A percentile compares a stretch with the other conserved stretches of the same genome.
phyloP scores from a whole-genome alignment of 768 basidiomycete genomes.

The Leccinum rimulosum region DNA sequence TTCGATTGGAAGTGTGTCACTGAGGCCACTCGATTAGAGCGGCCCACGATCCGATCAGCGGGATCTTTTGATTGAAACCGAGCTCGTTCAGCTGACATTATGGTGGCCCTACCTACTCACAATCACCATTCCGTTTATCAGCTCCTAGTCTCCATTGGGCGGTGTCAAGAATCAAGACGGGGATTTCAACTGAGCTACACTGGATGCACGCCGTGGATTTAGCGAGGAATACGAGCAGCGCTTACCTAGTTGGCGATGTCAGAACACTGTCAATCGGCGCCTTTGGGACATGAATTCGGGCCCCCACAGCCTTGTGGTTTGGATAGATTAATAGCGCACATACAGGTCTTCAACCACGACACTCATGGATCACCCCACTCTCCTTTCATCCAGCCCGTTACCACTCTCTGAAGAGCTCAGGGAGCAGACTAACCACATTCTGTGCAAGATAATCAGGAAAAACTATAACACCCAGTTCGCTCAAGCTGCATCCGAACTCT shows the following conservation, averaged over 20 bases:
- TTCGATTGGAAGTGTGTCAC: not conserved
- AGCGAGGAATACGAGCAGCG: not conserved
- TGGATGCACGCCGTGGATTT: not conserved
- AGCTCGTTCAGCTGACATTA: not conserved
- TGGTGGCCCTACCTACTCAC: not conserved
- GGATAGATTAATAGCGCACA: not conserved
- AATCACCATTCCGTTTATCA: not conserved
- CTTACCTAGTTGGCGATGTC: not conserved
- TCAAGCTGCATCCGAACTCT: not conserved
- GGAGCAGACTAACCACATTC: not conserved
- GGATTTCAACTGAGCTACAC: not conserved
- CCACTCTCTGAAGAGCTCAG: not conserved
- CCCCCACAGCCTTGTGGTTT: too few species aligned
- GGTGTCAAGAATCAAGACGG: not conserved
- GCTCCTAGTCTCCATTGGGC: not conserved
- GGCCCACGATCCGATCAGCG: not conserved
- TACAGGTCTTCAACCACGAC: not conserved
- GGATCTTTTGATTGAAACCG: not conserved
- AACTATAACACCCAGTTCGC: not conserved
- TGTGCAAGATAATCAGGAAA: not conserved
- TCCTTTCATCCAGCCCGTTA: not conserved
- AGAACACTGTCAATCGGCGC: too few species aligned
- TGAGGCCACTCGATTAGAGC: not conserved
- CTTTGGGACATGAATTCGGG: too few species aligned
- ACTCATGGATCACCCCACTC: not conserved